Base-by-base conservation (phyloP, 2,329 filamentous ascomycete genomes). In the Nemania sp. region DNA sequence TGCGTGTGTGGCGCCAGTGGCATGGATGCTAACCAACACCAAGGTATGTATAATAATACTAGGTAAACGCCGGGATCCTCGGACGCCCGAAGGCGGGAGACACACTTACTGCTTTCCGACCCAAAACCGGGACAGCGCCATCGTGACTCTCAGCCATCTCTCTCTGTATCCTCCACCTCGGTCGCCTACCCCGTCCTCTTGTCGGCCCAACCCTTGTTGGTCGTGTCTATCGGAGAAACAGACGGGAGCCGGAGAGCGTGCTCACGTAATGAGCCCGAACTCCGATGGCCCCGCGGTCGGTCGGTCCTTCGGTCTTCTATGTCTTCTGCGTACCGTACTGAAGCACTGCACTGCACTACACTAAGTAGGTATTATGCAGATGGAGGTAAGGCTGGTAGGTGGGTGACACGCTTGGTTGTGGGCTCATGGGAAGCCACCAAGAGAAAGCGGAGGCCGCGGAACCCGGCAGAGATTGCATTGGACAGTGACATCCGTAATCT, bases 91-190 rank as follows among this genome's bases (percentile, higher is more conserved):
- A n/a, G 73, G 56, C 69, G 75, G 25, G 35, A 50, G 20, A 53
- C 17, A 53, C 17, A 53, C 78, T 78, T 67, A 77, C 80, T 68
- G 76, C 74, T 55, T 72, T 77, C 10, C 74, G 77, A 5, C 71
- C 76, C 6, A 65, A 76, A 10, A 76, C 72, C 4, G 66, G 76
- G 34, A 57, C 72, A 29, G 71, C 75, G n/a, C 74, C 74, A 13
- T 67, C 73, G 35, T 69, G 71, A 2, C 74, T 73, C 5, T 65
- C 67, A 5, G 69, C 75, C 34, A 80, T 81, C 43, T 70, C 68
- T 37, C 69, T 21, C 37, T 71, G 68, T 69, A 71, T 71, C 47
- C 46, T n/a, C n/a, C n/a, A n/a, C n/a, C 13, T 13, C 3, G 5
- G 25, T 29, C 18, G 7, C n/a, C 9, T 20, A 7, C 12, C 25